Evolutionary conservation across 1,139 yeast species (phyloP), one percentile per base, ranked within the genome.

Genomic region (Hemisphaericaspora xylofermentans): DNA sequence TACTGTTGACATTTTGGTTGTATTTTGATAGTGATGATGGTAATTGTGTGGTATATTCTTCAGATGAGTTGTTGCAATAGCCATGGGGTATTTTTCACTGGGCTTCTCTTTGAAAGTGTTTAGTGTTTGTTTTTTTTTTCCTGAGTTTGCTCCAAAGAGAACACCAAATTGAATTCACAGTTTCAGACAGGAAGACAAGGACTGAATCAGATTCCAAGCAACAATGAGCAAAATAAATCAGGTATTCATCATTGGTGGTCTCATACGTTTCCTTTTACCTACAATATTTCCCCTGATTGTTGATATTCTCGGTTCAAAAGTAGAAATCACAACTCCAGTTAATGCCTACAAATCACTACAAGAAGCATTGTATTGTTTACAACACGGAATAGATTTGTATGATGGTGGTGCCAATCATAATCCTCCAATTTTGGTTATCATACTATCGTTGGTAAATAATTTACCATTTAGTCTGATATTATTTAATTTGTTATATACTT

Each of bases 341-440:
- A 76, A 83, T 41, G 84, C 94, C 30, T 84, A 73, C 60, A 74
- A 65, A 44, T 71, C 85, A 35, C 66, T 94, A 37, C 70, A 78
- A 54, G 98, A 93, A 60, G 96, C 97, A 8, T 71, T 88, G 35
- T 89, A 78, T 57, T 76, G 87, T 47, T 64, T 79, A 43, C 61
- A 71, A n/a, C 76, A 81, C 48, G 73, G 74, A 12, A 70, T 84
- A 37, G 75, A 83, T 44, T 80, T 91, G 5, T 91, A 89, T 54
- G 80, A 80, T 45, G 95, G 96, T 15, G 95, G 96, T 2, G 82
- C 88, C 24, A 88, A 85, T 36, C 94, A 89, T 59, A 95, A 88
- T 56, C 76, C 95, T 4, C 96, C 96, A 1, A 58, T 91, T 26
- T 56, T 87, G 32, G 73, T 88, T 40, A 66, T 73, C 5, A 49